Conservation (phyloP, 768 basidiomycete species). For the Serendipita vermifera region DNA sequence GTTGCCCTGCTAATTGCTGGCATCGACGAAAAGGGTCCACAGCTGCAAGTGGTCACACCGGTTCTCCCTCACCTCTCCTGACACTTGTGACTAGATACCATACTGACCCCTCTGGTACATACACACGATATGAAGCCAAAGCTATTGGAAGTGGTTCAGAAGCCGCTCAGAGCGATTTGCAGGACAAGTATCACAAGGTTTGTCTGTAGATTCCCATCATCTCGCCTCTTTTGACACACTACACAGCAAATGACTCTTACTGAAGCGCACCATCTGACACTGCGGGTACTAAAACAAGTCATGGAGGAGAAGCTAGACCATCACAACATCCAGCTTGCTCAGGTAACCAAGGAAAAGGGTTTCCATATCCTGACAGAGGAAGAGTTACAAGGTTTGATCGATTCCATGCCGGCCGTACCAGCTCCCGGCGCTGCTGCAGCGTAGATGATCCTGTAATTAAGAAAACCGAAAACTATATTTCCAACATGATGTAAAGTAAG, state of each 20-base stretch:
- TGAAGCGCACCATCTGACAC: slow-evolving; percentile 76
- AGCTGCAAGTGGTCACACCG: slow-evolving; percentile 51
- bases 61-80: not conserved
- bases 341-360: slow-evolving; percentile 74
- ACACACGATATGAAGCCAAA: slow-evolving; percentile 92
- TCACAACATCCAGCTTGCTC: slow-evolving; percentile 95
- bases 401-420: slow-evolving; percentile 32
- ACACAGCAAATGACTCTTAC: slow-evolving; percentile 78
- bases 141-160: slow-evolving; percentile 98
- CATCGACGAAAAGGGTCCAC: slow-evolving; percentile 88
- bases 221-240: not conserved
- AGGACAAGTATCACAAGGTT: slow-evolving; percentile 95
- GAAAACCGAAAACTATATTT: no score
- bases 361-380: slow-evolving; percentile 81
- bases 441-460: no score
- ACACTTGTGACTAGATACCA: slow-evolving; percentile 54
- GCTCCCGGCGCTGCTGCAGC: not conserved
- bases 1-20: slow-evolving; percentile 97
- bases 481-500: no score
- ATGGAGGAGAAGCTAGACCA: slow-evolving; percentile 99
- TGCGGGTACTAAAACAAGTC: slow-evolving; percentile 92
- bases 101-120: slow-evolving; percentile 97
- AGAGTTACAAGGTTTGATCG: slow-evolving; percentile 70
- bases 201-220: slow-evolving; percentile 13
- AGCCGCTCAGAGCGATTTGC: slow-evolving; percentile 91